Percentiles rank a stretch among this genome's conserved stretches.
Evolutionary conservation across 352 stramenopile genomes (phyloP).

Genomic region (Globisporangium middletonii): DNA sequence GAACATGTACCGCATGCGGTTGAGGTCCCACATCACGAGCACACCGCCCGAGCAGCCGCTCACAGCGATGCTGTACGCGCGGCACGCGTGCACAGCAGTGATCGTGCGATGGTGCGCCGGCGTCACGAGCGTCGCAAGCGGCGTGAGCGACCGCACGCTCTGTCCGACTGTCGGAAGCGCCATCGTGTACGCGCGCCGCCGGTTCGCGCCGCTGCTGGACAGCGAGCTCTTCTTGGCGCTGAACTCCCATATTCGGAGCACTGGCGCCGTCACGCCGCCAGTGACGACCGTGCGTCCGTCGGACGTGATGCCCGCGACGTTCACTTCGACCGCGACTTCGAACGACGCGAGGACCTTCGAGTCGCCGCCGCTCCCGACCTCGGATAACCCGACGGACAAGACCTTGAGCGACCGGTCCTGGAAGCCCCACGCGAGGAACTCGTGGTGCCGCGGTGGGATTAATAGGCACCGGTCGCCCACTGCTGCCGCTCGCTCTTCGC

Average conservation of each 20-base stretch:
- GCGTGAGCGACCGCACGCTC: slow-evolving; percentile 32
- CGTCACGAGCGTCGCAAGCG: slow-evolving; percentile 37
- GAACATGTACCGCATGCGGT: slow-evolving; percentile 48
- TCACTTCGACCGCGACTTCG: slow-evolving; percentile 48
- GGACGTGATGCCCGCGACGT: slow-evolving; percentile 47
- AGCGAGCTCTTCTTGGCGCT: slow-evolving; percentile 15
- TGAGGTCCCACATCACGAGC: slow-evolving; percentile 67
- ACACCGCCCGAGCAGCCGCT: slow-evolving; percentile 51
- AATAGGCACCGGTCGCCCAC: slow-evolving; percentile 45
- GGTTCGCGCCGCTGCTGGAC: slow-evolving; percentile 1
- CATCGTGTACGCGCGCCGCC: slow-evolving; percentile 25
- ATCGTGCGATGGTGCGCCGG: slow-evolving; percentile 31
- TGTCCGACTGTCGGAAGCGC: slow-evolving; percentile 18
- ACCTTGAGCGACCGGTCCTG: slow-evolving; percentile 62
- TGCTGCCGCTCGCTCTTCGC: slow-evolving; percentile 40
- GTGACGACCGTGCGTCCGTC: slow-evolving; percentile 60
- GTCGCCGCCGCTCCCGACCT: slow-evolving; percentile 40
- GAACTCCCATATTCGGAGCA: slow-evolving; percentile 55
- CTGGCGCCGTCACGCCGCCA: slow-evolving; percentile 30
- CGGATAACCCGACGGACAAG: slow-evolving; percentile 29
- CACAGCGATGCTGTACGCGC: slow-evolving; percentile 56
- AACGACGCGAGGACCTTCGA: slow-evolving; percentile 57
- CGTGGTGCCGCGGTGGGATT: slow-evolving; percentile 52
- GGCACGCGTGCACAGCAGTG: slow-evolving; percentile 49
- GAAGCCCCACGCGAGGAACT: slow-evolving; percentile 71